phyloP scores from a whole-genome alignment of 164 flowering plant species.

The Santalum album region DNA sequence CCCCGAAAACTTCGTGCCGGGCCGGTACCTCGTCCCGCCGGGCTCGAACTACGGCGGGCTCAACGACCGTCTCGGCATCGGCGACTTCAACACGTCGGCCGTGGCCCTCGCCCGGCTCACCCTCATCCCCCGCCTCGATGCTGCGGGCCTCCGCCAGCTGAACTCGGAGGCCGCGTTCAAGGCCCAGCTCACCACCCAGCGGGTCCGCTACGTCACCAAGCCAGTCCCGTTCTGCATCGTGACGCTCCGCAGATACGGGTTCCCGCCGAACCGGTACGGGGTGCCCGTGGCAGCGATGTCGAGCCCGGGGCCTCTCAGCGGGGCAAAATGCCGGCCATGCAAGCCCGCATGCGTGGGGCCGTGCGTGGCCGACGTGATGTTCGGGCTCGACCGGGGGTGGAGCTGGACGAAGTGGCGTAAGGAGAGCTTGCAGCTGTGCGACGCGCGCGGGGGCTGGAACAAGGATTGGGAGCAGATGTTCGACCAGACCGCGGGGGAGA shows the following conservation, averaged over 20 bases:
- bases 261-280: conserved; percentile 56
- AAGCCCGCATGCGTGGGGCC: conserved; percentile 42
- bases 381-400: conserved; percentile 42
- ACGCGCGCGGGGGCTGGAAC: conserved; percentile 72
- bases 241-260: conserved; percentile 53
- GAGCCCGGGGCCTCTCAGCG: conserved; percentile 76
- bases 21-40: conserved; percentile 61
- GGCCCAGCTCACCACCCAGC: conserved; percentile 58
- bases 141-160: conserved; percentile 43
- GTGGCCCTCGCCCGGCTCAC: conserved; percentile 90
- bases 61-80: conserved; percentile 86
- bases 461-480: conserved; percentile 66
- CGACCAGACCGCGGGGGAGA: conserved; percentile 47
- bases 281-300: conserved; percentile 85
- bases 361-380: conserved; percentile 55
- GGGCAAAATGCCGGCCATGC: conserved; percentile 94
- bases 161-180: conserved; percentile 86
- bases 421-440: conserved; percentile 55
- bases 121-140: conserved; percentile 61
- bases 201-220: conserved; percentile 26
- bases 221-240: conserved; percentile 84
- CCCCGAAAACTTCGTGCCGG: conserved; percentile 44
- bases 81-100: conserved; percentile 52
- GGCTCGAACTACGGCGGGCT: conserved; percentile 81
- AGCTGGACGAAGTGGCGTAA: conserved; percentile 78